Base-by-base conservation (phyloP, 352 stramenopile genomes). In the Phytophthora megakarya region DNA sequence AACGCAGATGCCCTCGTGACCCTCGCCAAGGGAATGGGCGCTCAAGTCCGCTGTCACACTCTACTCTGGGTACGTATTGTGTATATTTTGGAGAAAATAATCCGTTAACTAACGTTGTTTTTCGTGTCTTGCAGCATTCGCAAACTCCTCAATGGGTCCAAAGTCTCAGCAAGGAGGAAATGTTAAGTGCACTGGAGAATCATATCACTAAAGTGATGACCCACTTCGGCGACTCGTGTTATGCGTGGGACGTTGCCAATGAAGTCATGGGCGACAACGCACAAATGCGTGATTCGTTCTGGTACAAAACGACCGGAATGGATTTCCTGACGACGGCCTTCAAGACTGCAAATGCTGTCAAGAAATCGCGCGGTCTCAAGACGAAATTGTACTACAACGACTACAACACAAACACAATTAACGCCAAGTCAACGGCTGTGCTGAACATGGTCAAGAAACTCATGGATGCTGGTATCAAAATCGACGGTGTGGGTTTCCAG, bases 161-260 rank as follows among this genome's bases (percentile, higher is more conserved):
- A 32, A 50, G 38, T 51, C 51, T 75, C 15, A 61, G 30, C 23
- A 75, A 75, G 26, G 21, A 23, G 1, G 52, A 72, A 10, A 57
- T 75, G 62, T 47, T 75, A 3, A 62, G 38, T 40, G 68, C 64
- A 0, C 39, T 76, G n/a, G 54, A 65, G 15, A 76, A 73, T 48
- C 68, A 76, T 58, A 73, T 76, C 30, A 72, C 64, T 23, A 56
- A 72, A 21, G 64, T 68, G 2, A 72, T 72, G 58, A 72, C 64
- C 0, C 57, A 76, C 47, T 76, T 70, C 9, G 67, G 67, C 1
- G 67, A 76, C 26, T 49, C 57, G 4, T 76, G 67, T 15, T 76
- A 73, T 18, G 68, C 68, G 1, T 73, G 63, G 63, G 68, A 76
- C 15, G 68, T 76, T n/a, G 68, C 65, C 16, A 76, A 76, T 33